Base-by-base conservation (phyloP, 2,329 filamentous ascomycete genomes). In the Paraphoma sp. region DNA sequence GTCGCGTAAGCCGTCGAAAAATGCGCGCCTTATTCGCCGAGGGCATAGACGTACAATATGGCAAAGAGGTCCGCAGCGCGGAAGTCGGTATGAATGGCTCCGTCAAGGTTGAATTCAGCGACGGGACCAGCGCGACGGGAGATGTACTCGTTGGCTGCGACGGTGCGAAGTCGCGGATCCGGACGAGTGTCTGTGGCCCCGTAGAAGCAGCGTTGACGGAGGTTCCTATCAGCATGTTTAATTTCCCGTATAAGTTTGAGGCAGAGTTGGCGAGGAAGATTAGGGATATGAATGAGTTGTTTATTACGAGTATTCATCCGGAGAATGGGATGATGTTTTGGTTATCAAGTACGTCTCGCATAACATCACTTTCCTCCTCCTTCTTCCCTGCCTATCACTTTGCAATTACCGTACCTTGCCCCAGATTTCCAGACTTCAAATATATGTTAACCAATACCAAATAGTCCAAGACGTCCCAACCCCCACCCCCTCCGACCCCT, bases 381-480 rank as follows among this genome's bases (percentile, higher is more conserved):
- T n/a, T n/a, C n/a, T n/a, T n/a, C n/a, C n/a, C n/a, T n/a, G n/a
- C n/a, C n/a, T n/a, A n/a, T n/a, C n/a, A n/a, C n/a, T n/a, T n/a
- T n/a, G n/a, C n/a, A n/a, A n/a, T n/a, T n/a, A n/a, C n/a, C n/a
- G n/a, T n/a, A n/a, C n/a, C n/a, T n/a, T 17, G 38, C n/a, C n/a
- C 18, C 57, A 43, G 33, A 33, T 53, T 30, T 45, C 47, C 51
- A 10, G 29, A 50, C 41, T 53, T 17, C 38, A 29, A n/a, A n/a
- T n/a, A n/a, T n/a, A n/a, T n/a, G n/a, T n/a, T 43, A 46, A 45
- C 48, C 59, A 48, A 54, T 30, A 51, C 57, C 36, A 16, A 30
- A 31, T 28, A 68, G 72, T 73, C 23, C 71, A 72, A 60, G 72
- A 75, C 41, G 69, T 72, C 1, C 69, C 69, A 3, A 59, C 67